Conservation (phyloP, 176 grass and related monocot species). For the Miscanthus lutarioriparius region DNA sequence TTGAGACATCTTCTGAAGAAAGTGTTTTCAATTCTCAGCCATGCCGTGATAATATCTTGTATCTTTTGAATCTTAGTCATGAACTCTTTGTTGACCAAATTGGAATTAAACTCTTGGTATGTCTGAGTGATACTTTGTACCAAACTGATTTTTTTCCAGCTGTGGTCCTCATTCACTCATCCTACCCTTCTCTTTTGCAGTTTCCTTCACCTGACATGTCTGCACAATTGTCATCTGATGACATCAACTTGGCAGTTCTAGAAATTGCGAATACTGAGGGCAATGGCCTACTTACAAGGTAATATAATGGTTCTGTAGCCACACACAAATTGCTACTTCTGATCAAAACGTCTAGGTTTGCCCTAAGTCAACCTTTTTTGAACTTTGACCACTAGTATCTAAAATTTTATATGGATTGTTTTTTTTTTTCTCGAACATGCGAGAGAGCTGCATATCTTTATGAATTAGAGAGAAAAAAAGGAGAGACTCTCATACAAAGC, state of each 20-base stretch:
- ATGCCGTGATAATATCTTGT: constrained; percentile 87
- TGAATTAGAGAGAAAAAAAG: background rate
- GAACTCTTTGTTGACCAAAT: constrained; percentile 80
- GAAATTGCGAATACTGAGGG: constrained; percentile 65
- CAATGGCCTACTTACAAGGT: constrained; percentile 67
- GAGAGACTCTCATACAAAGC: background rate
- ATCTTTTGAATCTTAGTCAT: constrained; percentile 86
- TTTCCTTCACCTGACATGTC: constrained; percentile 47
- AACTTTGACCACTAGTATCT: background rate
- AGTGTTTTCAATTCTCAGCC: constrained; percentile 85
- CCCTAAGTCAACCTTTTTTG: background rate
- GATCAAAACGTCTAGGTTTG: background rate
- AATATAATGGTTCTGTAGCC: constrained; percentile 19
- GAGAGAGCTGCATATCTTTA: background rate
- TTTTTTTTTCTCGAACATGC: background rate
- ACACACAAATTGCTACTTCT: constrained; percentile 12
- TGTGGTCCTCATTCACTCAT: constrained; percentile 11
- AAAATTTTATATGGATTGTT: background rate
- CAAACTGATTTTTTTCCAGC: constrained; percentile 20
- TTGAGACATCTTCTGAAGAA: constrained; percentile 72
- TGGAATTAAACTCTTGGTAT: constrained; percentile 78
- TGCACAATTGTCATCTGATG: constrained; percentile 53
- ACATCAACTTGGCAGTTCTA: constrained; percentile 56
- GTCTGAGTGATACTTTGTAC: constrained; percentile 22
- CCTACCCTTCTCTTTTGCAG: constrained; percentile 40